A percentile compares a stretch with the other conserved stretches of the same genome.
phyloP scores from a whole-genome alignment of 2,329 filamentous ascomycete genomes.

The Dothideomycetes sp. region DNA sequence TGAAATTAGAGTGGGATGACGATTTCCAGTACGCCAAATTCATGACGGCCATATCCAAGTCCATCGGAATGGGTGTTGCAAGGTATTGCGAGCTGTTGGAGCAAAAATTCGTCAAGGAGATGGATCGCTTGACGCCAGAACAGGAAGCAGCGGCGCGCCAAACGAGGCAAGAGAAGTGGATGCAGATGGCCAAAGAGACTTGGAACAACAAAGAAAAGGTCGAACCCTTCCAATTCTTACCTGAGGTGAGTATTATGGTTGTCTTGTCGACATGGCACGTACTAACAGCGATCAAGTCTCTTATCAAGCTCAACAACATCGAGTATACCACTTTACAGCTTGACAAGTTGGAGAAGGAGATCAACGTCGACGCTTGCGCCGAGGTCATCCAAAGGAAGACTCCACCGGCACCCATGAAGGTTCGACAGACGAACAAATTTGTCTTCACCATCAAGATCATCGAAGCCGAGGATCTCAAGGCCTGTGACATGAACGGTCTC shows the following conservation, averaged over 20 bases:
- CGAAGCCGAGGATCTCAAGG: slow-evolving; percentile 92
- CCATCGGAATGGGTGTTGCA: slow-evolving; percentile 70
- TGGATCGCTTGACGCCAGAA: slow-evolving; percentile 83
- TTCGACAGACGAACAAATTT: slow-evolving; percentile 64
- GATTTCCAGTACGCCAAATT: slow-evolving; percentile 91
- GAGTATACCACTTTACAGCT: slow-evolving; percentile 89
- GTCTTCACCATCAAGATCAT: slow-evolving; percentile 99
- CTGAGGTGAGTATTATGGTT: slow-evolving; percentile 56
- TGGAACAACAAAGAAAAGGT: slow-evolving; percentile 87
- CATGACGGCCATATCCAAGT: slow-evolving; percentile 85
- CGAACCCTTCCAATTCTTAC: slow-evolving; percentile 93
- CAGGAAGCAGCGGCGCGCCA: slow-evolving; percentile 69
- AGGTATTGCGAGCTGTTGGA: slow-evolving; percentile 89
- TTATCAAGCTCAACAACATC: slow-evolving; percentile 96
- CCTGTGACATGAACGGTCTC: slow-evolving; percentile 88
- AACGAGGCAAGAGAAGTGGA: slow-evolving; percentile 82
- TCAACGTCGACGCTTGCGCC: slow-evolving; percentile 87
- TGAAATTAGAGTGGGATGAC: slow-evolving; percentile 82
- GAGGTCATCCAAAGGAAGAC: slow-evolving; percentile 65
- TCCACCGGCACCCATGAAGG: slow-evolving; percentile 57
- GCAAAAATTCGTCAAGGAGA: slow-evolving; percentile 73
- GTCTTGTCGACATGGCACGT: background rate
- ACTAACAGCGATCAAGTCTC: slow-evolving; percentile 58
- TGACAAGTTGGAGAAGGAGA: slow-evolving; percentile 76
- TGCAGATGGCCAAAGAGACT: slow-evolving; percentile 86